A percentile compares a stretch with the other conserved stretches of the same genome.
Evolutionary conservation across 169 alveolate species (phyloP).

Genomic region (Fabrea salina): DNA sequence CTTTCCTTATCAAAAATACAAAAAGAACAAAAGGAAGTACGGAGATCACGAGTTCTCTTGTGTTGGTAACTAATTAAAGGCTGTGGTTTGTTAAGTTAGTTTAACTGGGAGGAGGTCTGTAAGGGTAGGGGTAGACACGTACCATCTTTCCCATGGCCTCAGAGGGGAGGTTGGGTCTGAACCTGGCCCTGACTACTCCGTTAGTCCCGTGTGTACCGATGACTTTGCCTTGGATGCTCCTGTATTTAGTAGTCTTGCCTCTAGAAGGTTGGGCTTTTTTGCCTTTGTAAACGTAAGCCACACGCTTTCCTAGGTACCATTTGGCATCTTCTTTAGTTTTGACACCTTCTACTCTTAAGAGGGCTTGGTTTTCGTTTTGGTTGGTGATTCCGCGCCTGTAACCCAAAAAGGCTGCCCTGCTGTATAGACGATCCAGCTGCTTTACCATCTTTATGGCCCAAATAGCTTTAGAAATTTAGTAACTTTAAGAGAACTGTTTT

Average conservation of each 20-base stretch:
- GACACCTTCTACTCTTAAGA: conserved; percentile 95
- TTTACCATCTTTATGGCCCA: conserved; percentile 31
- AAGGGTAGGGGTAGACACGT: conserved; percentile 90
- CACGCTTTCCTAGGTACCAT: conserved; percentile 96
- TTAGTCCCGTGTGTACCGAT: conserved; percentile 97
- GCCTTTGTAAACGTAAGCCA: conserved; percentile 94
- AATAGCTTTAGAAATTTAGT: no score
- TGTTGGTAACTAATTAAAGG: no score
- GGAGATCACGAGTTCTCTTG: conserved; percentile 24
- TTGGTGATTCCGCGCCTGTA: conserved; percentile 90
- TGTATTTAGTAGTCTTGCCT: not conserved
- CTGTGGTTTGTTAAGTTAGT: no score
- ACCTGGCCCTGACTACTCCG: conserved; percentile 96
- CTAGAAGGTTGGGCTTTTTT: conserved; percentile 42
- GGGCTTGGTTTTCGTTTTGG: conserved; percentile 93
- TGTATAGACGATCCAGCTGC: conserved; percentile 44
- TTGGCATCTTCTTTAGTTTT: conserved; percentile 92
- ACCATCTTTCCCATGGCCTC: conserved; percentile 94
- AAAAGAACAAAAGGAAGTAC: not conserved
- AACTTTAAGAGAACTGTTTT: no score
- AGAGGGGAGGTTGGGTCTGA: conserved; percentile 95
- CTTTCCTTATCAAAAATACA: not conserved
- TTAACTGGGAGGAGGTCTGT: no score
- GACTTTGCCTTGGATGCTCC: conserved; percentile 96
- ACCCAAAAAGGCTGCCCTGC: conserved; percentile 68